Evolutionary conservation across 768 basidiomycete species (phyloP).

Genomic region (Scleroderma bovista): DNA sequence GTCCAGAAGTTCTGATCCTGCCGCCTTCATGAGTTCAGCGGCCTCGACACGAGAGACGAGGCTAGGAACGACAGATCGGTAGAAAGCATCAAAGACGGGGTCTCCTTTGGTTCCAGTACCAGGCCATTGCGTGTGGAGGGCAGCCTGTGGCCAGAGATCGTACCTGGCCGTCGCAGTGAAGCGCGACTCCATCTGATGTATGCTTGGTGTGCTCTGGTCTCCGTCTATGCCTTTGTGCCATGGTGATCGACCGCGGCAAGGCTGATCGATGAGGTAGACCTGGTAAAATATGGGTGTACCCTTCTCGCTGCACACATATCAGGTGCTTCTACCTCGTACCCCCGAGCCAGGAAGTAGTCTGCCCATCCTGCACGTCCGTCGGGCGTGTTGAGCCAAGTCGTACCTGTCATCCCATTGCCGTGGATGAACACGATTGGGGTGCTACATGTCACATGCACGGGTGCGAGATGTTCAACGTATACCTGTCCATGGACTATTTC

Average conservation of each 20-base stretch:
- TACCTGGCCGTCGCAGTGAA: constrained; percentile 39
- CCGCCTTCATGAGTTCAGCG: constrained; percentile 35
- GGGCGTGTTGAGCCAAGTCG: constrained; percentile 48
- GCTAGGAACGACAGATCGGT: constrained; percentile 37
- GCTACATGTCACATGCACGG: constrained; percentile 31
- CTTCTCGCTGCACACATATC: background rate
- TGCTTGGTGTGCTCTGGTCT: constrained; percentile 23
- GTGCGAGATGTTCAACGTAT: constrained; percentile 48
- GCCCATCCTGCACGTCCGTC: constrained; percentile 52
- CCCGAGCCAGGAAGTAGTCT: constrained; percentile 46
- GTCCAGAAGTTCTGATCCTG: constrained; percentile 40
- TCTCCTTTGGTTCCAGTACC: constrained; percentile 46
- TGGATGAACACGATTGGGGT: constrained; percentile 45
- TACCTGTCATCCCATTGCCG: constrained; percentile 49
- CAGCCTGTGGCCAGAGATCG: constrained; percentile 42
- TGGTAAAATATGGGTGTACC: constrained; percentile 4
- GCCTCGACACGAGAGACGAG: constrained; percentile 32
- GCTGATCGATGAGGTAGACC: constrained; percentile 45
- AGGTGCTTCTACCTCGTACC: constrained; percentile 38
- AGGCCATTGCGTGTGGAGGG: constrained; percentile 47
- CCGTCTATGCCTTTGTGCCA: constrained; percentile 39
- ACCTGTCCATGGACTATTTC: constrained; percentile 41
- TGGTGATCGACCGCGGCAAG: constrained; percentile 40
- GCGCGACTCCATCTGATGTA: constrained; percentile 32
- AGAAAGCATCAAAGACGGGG: constrained; percentile 40